phyloP scores from a whole-genome alignment of 2,329 filamentous ascomycete genomes.

The Claviceps spartinae region DNA sequence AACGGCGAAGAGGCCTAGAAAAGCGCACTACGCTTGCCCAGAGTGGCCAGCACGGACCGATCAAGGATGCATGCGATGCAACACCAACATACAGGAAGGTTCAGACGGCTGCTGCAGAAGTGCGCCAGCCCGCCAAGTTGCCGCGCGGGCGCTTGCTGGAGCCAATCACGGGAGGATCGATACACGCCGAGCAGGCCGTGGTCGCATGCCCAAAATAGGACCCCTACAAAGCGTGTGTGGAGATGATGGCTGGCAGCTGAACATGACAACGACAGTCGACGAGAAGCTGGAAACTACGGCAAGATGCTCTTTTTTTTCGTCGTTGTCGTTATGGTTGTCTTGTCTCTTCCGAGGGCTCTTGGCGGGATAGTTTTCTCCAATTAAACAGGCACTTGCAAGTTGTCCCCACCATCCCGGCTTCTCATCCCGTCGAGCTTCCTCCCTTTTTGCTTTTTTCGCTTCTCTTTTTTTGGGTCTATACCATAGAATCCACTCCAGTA shows the following conservation, averaged over 20 bases:
- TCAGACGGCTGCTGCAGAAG: neutral
- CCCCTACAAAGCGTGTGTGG: slow-evolving; percentile 4
- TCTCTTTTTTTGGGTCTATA: no score
- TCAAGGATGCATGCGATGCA: neutral
- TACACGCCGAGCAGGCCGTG: neutral
- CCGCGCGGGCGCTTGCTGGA: slow-evolving; percentile 6
- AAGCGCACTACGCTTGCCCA: neutral
- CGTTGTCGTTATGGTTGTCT: no score
- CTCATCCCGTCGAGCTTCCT: no score
- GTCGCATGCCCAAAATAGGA: slow-evolving; percentile 5
- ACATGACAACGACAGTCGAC: no score
- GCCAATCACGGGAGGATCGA: slow-evolving; percentile 4
- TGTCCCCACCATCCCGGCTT: no score
- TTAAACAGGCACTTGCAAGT: no score
- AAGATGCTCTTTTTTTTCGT: no score
- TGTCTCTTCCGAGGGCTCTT: no score
- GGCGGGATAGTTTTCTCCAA: no score
- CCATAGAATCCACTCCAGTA: no score
- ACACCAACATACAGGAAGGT: neutral
- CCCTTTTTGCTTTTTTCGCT: no score
- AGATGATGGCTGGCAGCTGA: neutral
- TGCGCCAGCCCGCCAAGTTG: neutral
- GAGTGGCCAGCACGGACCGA: neutral
- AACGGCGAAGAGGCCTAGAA: neutral
- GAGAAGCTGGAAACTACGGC: no score